These are phyloP conservation scores for Carex sylvatica DNA, from an alignment of 202 grass and related monocot genomes.

Conservation along the genomic window DNA sequence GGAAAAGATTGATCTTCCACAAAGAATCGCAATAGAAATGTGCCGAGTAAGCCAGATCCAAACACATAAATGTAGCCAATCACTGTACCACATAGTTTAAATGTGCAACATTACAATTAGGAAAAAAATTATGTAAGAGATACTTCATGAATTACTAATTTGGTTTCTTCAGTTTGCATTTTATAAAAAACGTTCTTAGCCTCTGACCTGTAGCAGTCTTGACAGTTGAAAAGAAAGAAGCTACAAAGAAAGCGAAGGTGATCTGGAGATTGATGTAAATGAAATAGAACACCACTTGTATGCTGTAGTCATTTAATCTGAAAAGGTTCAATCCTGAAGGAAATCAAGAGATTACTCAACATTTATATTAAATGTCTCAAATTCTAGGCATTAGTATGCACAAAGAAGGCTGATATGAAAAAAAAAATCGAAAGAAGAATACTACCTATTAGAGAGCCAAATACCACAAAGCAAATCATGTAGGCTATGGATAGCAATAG, in stretches of 20 bases:
- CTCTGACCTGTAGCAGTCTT: conserved; percentile 53
- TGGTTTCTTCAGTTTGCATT: neutral
- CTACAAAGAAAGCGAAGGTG: conserved; percentile 52
- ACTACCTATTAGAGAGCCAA: conserved; percentile 89
- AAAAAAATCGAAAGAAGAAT: conserved; percentile 29
- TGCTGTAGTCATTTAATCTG: conserved; percentile 32
- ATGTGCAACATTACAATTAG: neutral
- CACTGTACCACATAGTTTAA: conserved; percentile 39
- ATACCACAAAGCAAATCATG: conserved; percentile 72
- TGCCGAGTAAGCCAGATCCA: conserved; percentile 66
- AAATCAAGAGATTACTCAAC: conserved; percentile 14
- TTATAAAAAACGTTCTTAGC: too few relatives aligned
- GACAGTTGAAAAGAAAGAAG: conserved; percentile 52
- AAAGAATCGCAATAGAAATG: conserved; percentile 75
- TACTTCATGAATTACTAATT: neutral
- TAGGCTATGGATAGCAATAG: conserved; percentile 61
- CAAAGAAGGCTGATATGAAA: conserved; percentile 1
- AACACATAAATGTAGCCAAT: conserved; percentile 91
- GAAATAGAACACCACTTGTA: conserved; percentile 55
- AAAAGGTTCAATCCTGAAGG: conserved; percentile 54
- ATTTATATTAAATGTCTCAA: neutral
- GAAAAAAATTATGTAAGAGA: neutral
- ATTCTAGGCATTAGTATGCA: neutral
- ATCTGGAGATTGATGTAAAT: conserved; percentile 62
- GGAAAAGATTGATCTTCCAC: conserved; percentile 66